A percentile compares a stretch with the other conserved stretches of the same genome.
These are phyloP conservation scores for Penicillium aurantiogriseum DNA, from an alignment of 2,329 filamentous ascomycete species.

Conservation along the genomic window DNA sequence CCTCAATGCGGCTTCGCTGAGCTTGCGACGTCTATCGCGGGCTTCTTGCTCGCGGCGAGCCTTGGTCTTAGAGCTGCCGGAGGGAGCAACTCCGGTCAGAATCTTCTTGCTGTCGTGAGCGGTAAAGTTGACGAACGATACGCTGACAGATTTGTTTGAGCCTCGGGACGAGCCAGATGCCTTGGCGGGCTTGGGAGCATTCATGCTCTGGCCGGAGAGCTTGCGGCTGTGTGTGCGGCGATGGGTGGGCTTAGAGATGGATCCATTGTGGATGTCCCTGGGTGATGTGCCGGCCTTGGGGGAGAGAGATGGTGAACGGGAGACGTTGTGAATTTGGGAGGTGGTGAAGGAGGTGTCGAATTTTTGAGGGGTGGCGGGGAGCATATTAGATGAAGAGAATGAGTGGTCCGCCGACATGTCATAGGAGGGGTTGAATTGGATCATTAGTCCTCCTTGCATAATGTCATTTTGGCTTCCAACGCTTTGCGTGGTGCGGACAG, in stretches of 20 bases:
- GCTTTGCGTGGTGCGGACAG: slow-evolving; percentile 34
- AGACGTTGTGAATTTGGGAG: slow-evolving; percentile 27
- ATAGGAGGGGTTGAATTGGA: slow-evolving; percentile 39
- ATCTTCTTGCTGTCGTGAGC: slow-evolving; percentile 74
- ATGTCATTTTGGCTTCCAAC: slow-evolving; percentile 33
- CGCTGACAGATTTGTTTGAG: slow-evolving; percentile 45
- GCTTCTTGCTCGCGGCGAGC: slow-evolving; percentile 88
- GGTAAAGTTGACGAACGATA: slow-evolving; percentile 86
- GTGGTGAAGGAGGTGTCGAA: slow-evolving; percentile 32
- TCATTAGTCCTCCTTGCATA: slow-evolving; percentile 42
- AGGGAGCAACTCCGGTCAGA: slow-evolving; percentile 86
- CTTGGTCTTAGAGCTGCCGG: slow-evolving; percentile 90
- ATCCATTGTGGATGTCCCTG: slow-evolving; percentile 27
- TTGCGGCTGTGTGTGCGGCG: slow-evolving; percentile 44
- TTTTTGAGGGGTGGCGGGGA: slow-evolving; percentile 22
- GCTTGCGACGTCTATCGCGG: slow-evolving; percentile 63
- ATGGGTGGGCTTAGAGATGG: slow-evolving; percentile 27
- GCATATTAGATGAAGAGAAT: slow-evolving; percentile 27
- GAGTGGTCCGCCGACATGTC: slow-evolving; percentile 36
- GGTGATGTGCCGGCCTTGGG: slow-evolving; percentile 35
- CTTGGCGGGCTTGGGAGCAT: slow-evolving; percentile 33
- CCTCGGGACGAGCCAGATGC: slow-evolving; percentile 34
- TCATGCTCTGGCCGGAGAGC: slow-evolving; percentile 38
- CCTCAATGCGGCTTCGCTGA: slow-evolving; percentile 44
- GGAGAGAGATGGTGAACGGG: slow-evolving; percentile 41